Percentiles rank a stretch among this genome's conserved stretches.
Evolutionary conservation across 1,139 yeast genomes (phyloP).

Genomic region (Blastobotrys arbuscula): DNA sequence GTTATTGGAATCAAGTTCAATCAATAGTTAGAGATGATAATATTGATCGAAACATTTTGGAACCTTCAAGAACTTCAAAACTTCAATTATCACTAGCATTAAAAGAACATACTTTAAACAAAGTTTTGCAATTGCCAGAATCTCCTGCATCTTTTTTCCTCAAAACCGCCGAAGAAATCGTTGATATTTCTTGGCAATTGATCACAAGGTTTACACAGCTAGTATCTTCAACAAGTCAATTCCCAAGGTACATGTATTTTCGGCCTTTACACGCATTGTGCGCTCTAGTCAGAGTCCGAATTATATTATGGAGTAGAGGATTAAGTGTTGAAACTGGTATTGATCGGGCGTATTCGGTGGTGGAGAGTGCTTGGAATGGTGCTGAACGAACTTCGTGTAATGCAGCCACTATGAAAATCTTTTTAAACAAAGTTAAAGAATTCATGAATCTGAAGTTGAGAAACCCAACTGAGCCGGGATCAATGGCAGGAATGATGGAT

Average conservation of each 20-base stretch:
- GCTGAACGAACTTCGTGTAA: neutral
- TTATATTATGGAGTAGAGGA: constrained; percentile 18
- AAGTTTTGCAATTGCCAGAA: neutral
- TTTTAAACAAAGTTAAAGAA: neutral
- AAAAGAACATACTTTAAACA: constrained; percentile 6
- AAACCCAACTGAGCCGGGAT: neutral
- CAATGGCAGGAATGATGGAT: neutral
- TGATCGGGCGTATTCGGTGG: constrained; percentile 8
- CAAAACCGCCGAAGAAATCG: constrained; percentile 2
- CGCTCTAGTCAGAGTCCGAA: constrained; percentile 20
- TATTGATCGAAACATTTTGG: neutral
- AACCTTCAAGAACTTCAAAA: constrained; percentile 3
- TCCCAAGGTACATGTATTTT: constrained; percentile 52
- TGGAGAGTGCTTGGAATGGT: constrained; percentile 7
- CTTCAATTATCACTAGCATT: constrained; percentile 5
- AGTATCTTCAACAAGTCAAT: constrained; percentile 25
- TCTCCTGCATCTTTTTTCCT: neutral
- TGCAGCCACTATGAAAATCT: neutral
- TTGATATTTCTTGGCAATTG: constrained; percentile 7
- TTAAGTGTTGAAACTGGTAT: constrained; percentile 2
- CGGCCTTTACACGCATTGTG: constrained; percentile 53
- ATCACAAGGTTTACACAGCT: constrained; percentile 5
- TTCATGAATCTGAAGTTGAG: constrained; percentile 4
- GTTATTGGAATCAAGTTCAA: neutral
- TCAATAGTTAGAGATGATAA: neutral